Conservation (phyloP, 768 basidiomycete genomes). For the Boletellus sp. region DNA sequence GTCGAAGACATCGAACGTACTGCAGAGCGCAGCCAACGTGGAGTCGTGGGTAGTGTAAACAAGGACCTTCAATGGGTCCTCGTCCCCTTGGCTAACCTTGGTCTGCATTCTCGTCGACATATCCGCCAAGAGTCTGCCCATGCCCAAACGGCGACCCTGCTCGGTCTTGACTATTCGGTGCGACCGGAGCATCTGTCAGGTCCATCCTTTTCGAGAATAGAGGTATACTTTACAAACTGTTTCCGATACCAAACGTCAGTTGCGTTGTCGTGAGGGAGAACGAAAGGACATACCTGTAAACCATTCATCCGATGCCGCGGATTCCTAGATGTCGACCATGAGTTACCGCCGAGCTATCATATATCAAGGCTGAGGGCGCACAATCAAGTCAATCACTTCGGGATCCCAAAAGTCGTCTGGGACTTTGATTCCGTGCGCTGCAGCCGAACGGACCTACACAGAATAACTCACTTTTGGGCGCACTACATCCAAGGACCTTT, state of each 20-base stretch:
- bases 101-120: constrained; percentile 58
- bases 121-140: constrained; percentile 72
- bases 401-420: constrained; percentile 72
- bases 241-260: constrained; percentile 6
- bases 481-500: background rate
- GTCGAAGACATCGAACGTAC: constrained; percentile 70
- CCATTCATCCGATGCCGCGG: constrained; percentile 76
- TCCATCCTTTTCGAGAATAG: background rate
- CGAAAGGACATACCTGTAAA: constrained; percentile 48
- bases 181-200: constrained; percentile 2
- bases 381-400: constrained; percentile 54
- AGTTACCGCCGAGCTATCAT: background rate
- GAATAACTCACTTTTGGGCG: no score
- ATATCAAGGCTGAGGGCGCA: constrained; percentile 28
- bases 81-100: constrained; percentile 44
- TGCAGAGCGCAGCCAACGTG: constrained; percentile 57
- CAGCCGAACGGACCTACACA: constrained; percentile 57
- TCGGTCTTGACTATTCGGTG: constrained; percentile 57
- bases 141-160: constrained; percentile 70
- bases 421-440: constrained; percentile 67
- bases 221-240: constrained; percentile 23
- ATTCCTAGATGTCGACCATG: constrained; percentile 43
- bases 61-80: constrained; percentile 57
- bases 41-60: constrained; percentile 75
- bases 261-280: background rate